Evolutionary conservation across 139 green algal genomes (phyloP).

Genomic region (Picochlorum sp.): DNA sequence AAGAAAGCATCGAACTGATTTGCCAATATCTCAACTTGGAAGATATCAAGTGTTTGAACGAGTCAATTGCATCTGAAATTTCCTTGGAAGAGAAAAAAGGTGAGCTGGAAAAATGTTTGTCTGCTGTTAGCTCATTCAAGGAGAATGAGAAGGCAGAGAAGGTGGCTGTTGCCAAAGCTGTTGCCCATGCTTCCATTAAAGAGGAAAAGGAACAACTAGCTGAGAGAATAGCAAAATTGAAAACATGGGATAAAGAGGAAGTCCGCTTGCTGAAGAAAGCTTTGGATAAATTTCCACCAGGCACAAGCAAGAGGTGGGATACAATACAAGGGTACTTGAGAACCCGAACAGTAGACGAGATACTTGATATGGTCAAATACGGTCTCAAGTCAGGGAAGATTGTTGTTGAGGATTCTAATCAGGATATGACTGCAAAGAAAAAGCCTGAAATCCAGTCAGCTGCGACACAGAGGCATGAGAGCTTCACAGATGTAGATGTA

Average conservation of each 20-base stretch:
- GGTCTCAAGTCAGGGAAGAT: slow-evolving; percentile 28
- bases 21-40: slow-evolving; percentile 34
- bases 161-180: slow-evolving; percentile 20
- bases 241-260: slow-evolving; percentile 31
- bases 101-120: slow-evolving; percentile 1
- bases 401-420: background rate
- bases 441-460: slow-evolving; percentile 41
- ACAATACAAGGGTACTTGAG: slow-evolving; percentile 60
- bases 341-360: slow-evolving; percentile 69
- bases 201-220: slow-evolving; percentile 10
- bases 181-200: background rate
- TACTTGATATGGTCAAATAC: slow-evolving; percentile 80
- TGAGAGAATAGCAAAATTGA: slow-evolving; percentile 13
- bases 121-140: slow-evolving; percentile 9
- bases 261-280: slow-evolving; percentile 88
- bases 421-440: slow-evolving; percentile 7
- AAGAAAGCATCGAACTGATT: slow-evolving; percentile 44
- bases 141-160: slow-evolving; percentile 14
- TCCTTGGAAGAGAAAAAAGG: slow-evolving; percentile 1
- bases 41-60: slow-evolving; percentile 26
- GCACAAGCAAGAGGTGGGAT: slow-evolving; percentile 75
- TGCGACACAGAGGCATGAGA: slow-evolving; percentile 24
- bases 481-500: slow-evolving; percentile 67
- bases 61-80: slow-evolving; percentile 14
- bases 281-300: slow-evolving; percentile 76